Percentiles rank a stretch among this genome's conserved stretches.
These are phyloP conservation scores for Talaromyces atroroseus DNA, from an alignment of 2,329 filamentous ascomycete genomes.

Conservation along the genomic window DNA sequence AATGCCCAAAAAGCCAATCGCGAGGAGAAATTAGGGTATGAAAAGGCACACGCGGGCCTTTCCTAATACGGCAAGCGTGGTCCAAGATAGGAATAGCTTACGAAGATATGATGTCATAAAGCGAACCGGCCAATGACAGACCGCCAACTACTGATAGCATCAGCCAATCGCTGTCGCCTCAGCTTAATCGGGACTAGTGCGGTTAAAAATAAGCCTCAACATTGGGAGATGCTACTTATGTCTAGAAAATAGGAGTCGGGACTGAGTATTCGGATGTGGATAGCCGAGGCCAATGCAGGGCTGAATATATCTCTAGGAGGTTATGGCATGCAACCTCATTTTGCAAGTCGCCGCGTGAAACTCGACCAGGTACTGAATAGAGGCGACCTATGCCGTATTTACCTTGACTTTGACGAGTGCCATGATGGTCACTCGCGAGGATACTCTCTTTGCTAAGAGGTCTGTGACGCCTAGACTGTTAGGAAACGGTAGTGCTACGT, in stretches of 20 bases:
- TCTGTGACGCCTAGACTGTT: neutral
- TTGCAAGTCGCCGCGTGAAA: too few species aligned
- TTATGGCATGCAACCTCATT: too few species aligned
- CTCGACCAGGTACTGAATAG: too few species aligned
- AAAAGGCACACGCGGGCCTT: neutral
- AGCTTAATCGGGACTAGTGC: neutral
- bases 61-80: neutral
- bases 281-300: neutral
- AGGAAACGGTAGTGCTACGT: neutral
- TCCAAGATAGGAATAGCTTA: neutral
- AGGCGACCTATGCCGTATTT: too few species aligned
- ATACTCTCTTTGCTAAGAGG: neutral
- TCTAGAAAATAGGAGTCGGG: neutral
- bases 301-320: too few species aligned
- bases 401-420: too few species aligned
- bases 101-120: constrained; percentile 12
- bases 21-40: constrained; percentile 8
- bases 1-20: neutral
- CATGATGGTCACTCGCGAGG: too few species aligned
- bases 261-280: neutral
- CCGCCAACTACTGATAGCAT: too few species aligned
- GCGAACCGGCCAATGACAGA: constrained; percentile 8
- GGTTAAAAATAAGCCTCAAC: neutral
- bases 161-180: neutral
- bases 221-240: neutral